phyloP scores from a whole-genome alignment of 768 basidiomycete species.

The Tylopilus rubrobrunneus region DNA sequence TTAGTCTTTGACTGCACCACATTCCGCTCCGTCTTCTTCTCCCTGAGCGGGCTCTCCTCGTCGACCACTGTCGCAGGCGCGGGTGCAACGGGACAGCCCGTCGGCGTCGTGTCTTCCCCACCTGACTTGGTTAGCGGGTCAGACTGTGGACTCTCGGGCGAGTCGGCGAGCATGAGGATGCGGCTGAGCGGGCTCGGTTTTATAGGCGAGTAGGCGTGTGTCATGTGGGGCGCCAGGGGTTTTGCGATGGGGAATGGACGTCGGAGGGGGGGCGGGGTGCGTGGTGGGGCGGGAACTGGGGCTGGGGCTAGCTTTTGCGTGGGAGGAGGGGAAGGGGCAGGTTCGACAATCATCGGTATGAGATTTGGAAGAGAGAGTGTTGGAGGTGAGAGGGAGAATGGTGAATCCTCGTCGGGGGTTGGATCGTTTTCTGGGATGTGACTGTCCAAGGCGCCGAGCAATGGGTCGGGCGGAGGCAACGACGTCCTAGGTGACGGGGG shows the following conservation, averaged over 20 bases:
- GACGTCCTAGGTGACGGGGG: slow-evolving; percentile 72
- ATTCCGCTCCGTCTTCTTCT: slow-evolving; percentile 43
- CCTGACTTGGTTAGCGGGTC: slow-evolving; percentile 1
- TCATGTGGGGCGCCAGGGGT: slow-evolving; percentile 63
- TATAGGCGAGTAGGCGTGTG: slow-evolving; percentile 78
- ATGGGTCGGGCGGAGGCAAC: slow-evolving; percentile 42
- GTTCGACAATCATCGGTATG: slow-evolving; percentile 22
- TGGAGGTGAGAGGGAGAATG: not conserved
- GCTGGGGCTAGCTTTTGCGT: slow-evolving; percentile 4
- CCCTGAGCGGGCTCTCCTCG: slow-evolving; percentile 51
- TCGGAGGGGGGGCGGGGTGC: slow-evolving; percentile 25
- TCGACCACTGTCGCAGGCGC: slow-evolving; percentile 16
- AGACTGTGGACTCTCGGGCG: slow-evolving; percentile 42
- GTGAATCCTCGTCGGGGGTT: not conserved
- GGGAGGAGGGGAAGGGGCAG: slow-evolving; percentile 5
- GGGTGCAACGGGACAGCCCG: slow-evolving; percentile 21
- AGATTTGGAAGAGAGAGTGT: slow-evolving; percentile 7
- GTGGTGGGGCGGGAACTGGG: not conserved
- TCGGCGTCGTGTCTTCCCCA: slow-evolving; percentile 22
- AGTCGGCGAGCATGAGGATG: slow-evolving; percentile 68
- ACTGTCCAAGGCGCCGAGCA: slow-evolving; percentile 25
- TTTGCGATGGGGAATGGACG: slow-evolving; percentile 69
- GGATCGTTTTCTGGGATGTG: slow-evolving; percentile 16
- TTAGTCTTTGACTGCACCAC: slow-evolving; percentile 14
- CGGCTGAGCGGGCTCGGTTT: slow-evolving; percentile 79